These are phyloP conservation scores for Xylariales sp. DNA, from an alignment of 2,329 filamentous ascomycete genomes.

Conservation along the genomic window DNA sequence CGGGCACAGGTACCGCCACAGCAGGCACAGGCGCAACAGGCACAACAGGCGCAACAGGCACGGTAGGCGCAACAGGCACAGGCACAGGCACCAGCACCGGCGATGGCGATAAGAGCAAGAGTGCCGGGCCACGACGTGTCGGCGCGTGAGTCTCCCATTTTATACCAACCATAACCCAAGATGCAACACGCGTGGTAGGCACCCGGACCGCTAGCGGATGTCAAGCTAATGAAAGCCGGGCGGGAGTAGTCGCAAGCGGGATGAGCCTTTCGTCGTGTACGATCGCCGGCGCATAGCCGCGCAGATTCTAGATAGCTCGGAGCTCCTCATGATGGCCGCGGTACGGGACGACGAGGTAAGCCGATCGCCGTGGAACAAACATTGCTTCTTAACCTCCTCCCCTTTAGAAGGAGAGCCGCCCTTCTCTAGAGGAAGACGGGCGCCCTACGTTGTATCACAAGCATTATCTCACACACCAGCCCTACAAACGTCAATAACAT, in stretches of 20 bases:
- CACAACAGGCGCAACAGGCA: background rate
- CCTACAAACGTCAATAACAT: background rate
- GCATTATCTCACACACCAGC: background rate
- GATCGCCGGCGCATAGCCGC: slow-evolving; percentile 63
- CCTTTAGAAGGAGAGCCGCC: background rate
- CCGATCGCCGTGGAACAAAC: slow-evolving; percentile 27
- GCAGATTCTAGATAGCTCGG: slow-evolving; percentile 66
- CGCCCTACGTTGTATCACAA: background rate
- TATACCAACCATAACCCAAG: background rate
- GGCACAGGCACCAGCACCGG: background rate
- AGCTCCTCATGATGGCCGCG: slow-evolving; percentile 70
- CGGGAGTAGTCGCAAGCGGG: slow-evolving; percentile 17
- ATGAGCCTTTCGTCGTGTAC: slow-evolving; percentile 54
- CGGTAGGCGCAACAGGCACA: background rate
- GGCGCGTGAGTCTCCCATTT: slow-evolving; percentile 23
- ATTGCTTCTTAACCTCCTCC: slow-evolving; percentile 6
- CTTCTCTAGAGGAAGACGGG: background rate
- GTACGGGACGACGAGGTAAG: slow-evolving; percentile 65
- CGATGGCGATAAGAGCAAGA: background rate
- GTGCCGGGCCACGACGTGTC: background rate
- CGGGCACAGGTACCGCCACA: too few species aligned
- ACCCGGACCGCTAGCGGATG: background rate
- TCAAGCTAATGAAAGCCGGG: background rate
- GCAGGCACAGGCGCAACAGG: too few species aligned
- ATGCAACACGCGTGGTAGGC: background rate